Conservation (phyloP, 371 early-diverging fungal species). For the Funneliformis caledonium region DNA sequence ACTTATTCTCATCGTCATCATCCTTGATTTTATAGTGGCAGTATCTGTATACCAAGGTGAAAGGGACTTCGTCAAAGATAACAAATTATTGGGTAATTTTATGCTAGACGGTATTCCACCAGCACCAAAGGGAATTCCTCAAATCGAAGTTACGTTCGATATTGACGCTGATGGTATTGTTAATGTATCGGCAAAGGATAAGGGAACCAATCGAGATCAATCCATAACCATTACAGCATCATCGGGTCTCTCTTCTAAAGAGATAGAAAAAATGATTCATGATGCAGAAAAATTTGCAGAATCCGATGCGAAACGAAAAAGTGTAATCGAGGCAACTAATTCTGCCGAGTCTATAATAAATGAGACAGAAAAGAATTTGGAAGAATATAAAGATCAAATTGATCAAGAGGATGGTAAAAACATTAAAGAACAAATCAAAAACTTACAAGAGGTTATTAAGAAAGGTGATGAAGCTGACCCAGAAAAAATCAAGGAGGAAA, state of each 20-base stretch:
- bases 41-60: neutral
- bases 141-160: conserved; percentile 98
- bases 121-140: conserved; percentile 96
- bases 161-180: conserved; percentile 97
- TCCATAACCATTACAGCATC: conserved; percentile 2
- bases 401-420: conserved; percentile 72
- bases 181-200: conserved; percentile 67
- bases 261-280: conserved; percentile 2
- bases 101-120: conserved; percentile 65
- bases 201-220: neutral
- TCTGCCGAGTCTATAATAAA: conserved; percentile 67
- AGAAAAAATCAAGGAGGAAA: conserved; percentile 79
- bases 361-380: conserved; percentile 91
- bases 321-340: neutral
- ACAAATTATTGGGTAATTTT: conserved; percentile 96
- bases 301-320: neutral
- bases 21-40: neutral
- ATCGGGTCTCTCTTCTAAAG: neutral
- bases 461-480: conserved; percentile 62
- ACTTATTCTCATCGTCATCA: neutral
- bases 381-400: conserved; percentile 79
- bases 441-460: conserved; percentile 70
- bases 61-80: conserved; percentile 66
- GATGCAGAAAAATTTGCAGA: conserved; percentile 7
- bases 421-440: conserved; percentile 78